Base-by-base conservation (phyloP, 2,329 filamentous ascomycete genomes). In the Trichoderma semiorbis region DNA sequence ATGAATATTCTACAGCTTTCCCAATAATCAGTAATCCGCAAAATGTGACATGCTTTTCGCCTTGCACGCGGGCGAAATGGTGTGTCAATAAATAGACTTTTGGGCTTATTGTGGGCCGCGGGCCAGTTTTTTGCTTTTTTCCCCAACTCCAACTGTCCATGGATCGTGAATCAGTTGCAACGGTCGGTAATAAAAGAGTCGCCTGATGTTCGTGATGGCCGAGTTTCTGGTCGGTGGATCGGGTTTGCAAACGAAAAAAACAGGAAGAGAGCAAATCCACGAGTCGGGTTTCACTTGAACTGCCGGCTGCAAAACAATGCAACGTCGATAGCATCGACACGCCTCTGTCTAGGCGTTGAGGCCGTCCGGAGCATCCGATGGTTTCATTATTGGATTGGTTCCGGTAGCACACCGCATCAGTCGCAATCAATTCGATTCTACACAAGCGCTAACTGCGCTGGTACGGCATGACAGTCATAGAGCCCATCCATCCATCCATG, bases 81-180 rank as follows among this genome's bases (percentile, higher is more conserved):
- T 39, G 66, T 53, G 66, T 61, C 66, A 50, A 50, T 50, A 36
- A 62, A 69, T 69, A 69, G 57, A 62, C 66, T 69, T 69, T 50
- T 50, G 36, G 39, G 66, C 66, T 69, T 69, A 69, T 69, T 69
- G 66, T 69, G 66, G 66, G 10, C 36, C 66, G 7, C 57, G 28
- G 30, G 7, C 34, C 57, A 18, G 16, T 50, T 26, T n/a, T 30
- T 32, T 50, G 7, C 26, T 32, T 8, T 39, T 30, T 16, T 21
- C 61, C 28, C 21, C 34, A 39, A 39, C 61, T 43, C 34, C 60
- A 26, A n/a, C 14, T 18, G 60, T 28, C 60, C 60, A 63, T 63
- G 43, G 62, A 65, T 65, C 47, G 65, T 68, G 65, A 68, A 60
- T 60, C 65, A 60, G 63, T 47, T 43, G 65, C 39, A 50, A 30